Base-by-base conservation (phyloP, 495 filamentous ascomycete species). In the Glarea lozoyensis region DNA sequence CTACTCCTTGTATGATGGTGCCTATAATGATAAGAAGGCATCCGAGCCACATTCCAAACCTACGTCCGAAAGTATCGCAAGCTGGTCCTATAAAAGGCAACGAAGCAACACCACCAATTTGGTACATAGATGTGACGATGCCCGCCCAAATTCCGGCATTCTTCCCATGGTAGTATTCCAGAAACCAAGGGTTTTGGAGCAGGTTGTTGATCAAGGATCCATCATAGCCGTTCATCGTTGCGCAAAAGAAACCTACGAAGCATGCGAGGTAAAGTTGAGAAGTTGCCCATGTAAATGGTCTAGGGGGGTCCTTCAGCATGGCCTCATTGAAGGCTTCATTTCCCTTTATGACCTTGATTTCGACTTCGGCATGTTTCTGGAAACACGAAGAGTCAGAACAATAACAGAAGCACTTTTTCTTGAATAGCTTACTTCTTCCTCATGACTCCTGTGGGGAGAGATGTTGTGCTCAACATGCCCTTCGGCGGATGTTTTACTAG, bases 11-110 rank as follows among this genome's bases (percentile, higher is more conserved):
- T 16, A 79, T 58, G 48, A 61, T 59, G 4, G 77, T 75, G n/a
- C 80, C 80, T 23, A 81, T 43, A 37, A 81, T 68, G 53, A 82
- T 75, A 42, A 81, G 61, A 10, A 71, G 41, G 20, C 70, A 69
- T 18, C 81, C 81, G 22, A 76, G 60, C 43, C 73, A 73, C 62
- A 87, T 84, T 13, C 81, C 80, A 52, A 73, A 62, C 40, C 72
- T 68, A 7, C 81, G 74, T 24, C 69, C 79, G 62, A 69, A 67
- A 21, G 52, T 63, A 57, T 76, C 71, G 33, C 66, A 54, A 38
- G 64, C 56, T 15, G 65, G 64, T 5, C 73, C 75, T n/a, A 68
- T 63, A 45, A 72, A 69, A 37, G 72, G 72, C 1, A 74, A 62
- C 12, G 68, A 76, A 6, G 69, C 69, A 23, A 81, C 64, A 18